Evolutionary conservation across 768 basidiomycete genomes (phyloP).

Genomic region (Panaeolus papilionaceus): DNA sequence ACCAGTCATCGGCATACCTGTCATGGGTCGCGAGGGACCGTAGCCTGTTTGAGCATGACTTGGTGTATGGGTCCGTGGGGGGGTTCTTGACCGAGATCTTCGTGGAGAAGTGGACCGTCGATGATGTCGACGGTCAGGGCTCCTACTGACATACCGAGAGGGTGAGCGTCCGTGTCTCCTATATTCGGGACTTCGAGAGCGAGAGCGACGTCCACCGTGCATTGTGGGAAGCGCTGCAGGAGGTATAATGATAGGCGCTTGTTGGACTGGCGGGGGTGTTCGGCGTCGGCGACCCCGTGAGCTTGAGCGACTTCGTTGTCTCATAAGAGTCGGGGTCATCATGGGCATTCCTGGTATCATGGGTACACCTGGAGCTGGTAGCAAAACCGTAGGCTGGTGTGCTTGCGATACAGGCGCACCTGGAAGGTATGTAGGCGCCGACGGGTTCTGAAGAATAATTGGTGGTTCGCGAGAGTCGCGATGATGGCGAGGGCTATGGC

Average conservation of each 20-base stretch:
- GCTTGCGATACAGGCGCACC: not conserved
- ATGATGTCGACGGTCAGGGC: not conserved
- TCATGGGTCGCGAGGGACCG: conserved; percentile 3
- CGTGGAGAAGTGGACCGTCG: not conserved
- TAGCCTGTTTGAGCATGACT: not conserved
- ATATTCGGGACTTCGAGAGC: conserved; percentile 7
- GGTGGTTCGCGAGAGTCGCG: not conserved
- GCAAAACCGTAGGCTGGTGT: not conserved
- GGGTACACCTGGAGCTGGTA: not conserved
- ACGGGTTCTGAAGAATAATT: not conserved
- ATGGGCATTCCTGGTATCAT: not conserved
- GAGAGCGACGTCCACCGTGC: conserved; percentile 2
- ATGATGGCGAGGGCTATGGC: conserved; percentile 20
- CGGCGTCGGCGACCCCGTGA: not conserved
- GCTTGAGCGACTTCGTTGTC: conserved; percentile 2
- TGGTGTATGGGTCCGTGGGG: not conserved
- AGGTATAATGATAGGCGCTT: conserved; percentile 19
- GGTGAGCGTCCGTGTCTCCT: not conserved
- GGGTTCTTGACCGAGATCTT: not conserved
- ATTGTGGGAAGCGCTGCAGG: not conserved
- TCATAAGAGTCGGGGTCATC: conserved; percentile 5
- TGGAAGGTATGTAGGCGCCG: not conserved
- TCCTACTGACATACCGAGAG: not conserved
- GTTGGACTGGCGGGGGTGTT: conserved; percentile 16
- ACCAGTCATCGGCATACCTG: conserved; percentile 25